Evolutionary conservation across 768 basidiomycete species (phyloP), one percentile per base, ranked within the genome.

Genomic region (Amanita rubescens): DNA sequence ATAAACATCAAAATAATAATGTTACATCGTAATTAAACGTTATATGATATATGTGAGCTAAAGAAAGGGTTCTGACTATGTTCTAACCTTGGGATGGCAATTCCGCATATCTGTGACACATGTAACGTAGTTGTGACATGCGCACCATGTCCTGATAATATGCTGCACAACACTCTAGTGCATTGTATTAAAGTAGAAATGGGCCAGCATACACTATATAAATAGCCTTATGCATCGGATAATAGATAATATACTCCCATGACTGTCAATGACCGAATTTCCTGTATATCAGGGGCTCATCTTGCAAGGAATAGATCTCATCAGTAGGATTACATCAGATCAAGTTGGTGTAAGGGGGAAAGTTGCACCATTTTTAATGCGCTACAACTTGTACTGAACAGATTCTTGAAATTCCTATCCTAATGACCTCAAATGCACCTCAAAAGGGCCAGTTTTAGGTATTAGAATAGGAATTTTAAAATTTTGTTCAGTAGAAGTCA

Each of bases 281-380:
- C 41, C 19, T 43, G 41, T 20, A 43, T 19, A 11, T 43, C 41
- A 43, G 22, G 1, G 41, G 1, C 3, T 25, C 30, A 46, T 27
- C 45, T 46, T 46, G 27, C 25, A 46, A 46, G 15, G 45, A 46
- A 46, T 46, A 32, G 45, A 46, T 27, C 35, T n/a, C n/a, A n/a
- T n/a, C 15, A n/a, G 10, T 35, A 11, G n/a, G 19, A 45, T 45
- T 20, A 27, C 11, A 45, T 45, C n/a, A 15, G 24, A 45, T 45
- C 10, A 45, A 35, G 12, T 35, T 35, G 35, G 14, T 45, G 44
- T 30, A 45, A 45, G 44, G 44, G 22, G 44, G 20, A 45, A 46
- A 24, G 45, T 46, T 46, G 24, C 9, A 11, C 45, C 17, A 11
- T 17, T 19, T 46, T 46, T 32, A n/a, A 17, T 46, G 17, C 45